A percentile compares a stretch with the other conserved stretches of the same genome.
Conservation (phyloP, 73 alveolate genomes). For the Stentor roeselii region DNA sequence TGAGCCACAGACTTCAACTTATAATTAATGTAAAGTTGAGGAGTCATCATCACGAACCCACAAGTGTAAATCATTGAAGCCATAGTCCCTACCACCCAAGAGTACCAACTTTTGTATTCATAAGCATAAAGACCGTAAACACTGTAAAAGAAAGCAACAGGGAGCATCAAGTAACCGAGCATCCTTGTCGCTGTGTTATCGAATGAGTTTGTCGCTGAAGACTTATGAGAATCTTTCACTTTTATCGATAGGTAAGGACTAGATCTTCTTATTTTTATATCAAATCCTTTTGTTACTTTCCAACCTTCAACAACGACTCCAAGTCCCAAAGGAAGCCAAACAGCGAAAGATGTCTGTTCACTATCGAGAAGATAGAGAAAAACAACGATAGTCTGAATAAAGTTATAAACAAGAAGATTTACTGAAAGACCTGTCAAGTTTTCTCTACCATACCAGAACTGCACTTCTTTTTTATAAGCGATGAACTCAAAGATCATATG, state of each 20-base stretch:
- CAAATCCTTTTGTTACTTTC: slow-evolving; percentile 63
- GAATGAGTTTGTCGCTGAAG: slow-evolving; percentile 56
- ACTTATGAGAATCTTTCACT: slow-evolving; percentile 26
- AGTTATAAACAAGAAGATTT: slow-evolving; percentile 46
- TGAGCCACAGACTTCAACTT: slow-evolving; percentile 98
- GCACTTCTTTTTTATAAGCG: slow-evolving; percentile 79
- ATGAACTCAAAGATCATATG: slow-evolving; percentile 87
- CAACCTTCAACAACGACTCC: slow-evolving; percentile 60
- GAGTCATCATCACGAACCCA: slow-evolving; percentile 98
- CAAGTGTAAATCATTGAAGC: slow-evolving; percentile 83
- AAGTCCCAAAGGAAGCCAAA: slow-evolving; percentile 47
- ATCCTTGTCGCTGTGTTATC: slow-evolving; percentile 76
- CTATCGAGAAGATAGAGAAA: slow-evolving; percentile 67
- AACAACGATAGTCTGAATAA: slow-evolving; percentile 43
- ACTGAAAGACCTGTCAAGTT: slow-evolving; percentile 66
- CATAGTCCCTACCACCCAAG: slow-evolving; percentile 72
- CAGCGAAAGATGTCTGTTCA: slow-evolving; percentile 68
- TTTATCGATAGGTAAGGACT: slow-evolving; percentile 60
- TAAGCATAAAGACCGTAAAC: slow-evolving; percentile 70
- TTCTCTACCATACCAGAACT: slow-evolving; percentile 66
- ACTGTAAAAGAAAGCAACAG: slow-evolving; percentile 65
- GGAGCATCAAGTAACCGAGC: slow-evolving; percentile 68
- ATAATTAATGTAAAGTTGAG: slow-evolving; percentile 97
- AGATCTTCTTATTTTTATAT: slow-evolving; percentile 35
- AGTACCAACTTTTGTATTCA: slow-evolving; percentile 81